A percentile compares a stretch with the other conserved stretches of the same genome.
phyloP scores from a whole-genome alignment of 208 protist species.

The Trypanosoma lewisi region DNA sequence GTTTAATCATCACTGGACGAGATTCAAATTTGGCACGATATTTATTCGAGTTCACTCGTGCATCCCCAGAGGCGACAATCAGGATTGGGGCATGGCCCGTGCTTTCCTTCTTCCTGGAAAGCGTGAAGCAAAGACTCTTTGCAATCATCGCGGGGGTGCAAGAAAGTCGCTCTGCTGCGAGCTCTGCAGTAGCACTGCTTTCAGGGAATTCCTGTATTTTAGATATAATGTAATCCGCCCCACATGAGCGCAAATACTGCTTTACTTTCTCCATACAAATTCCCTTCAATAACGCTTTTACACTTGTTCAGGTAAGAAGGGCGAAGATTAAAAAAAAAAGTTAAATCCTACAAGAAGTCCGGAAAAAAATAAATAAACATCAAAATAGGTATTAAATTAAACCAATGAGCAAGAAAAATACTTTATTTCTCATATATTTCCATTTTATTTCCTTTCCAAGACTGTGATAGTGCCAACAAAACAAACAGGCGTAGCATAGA shows the following conservation, averaged over 20 bases:
- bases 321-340: no score
- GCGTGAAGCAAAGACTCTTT: slow-evolving; percentile 50
- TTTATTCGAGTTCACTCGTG: slow-evolving; percentile 43
- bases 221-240: slow-evolving; percentile 32
- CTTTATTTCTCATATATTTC: no score
- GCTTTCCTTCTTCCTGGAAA: slow-evolving; percentile 31
- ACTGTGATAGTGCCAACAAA: no score
- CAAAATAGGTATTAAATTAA: no score
- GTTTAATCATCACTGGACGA: slow-evolving; percentile 50
- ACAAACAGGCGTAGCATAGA: no score
- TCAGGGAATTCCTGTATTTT: slow-evolving; percentile 46
- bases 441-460: no score
- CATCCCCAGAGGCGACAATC: slow-evolving; percentile 54
- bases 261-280: slow-evolving; percentile 43
- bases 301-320: no score
- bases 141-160: slow-evolving; percentile 57
- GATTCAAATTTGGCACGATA: slow-evolving; percentile 44
- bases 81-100: slow-evolving; percentile 36
- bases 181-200: slow-evolving; percentile 53
- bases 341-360: no score
- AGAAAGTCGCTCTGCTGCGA: slow-evolving; percentile 40
- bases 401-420: no score
- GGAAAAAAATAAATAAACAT: no score
- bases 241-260: slow-evolving; percentile 29
- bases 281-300: no score